A percentile compares a stretch with the other conserved stretches of the same genome.
Evolutionary conservation across 495 filamentous ascomycete genomes (phyloP).

Genomic region (Penicillium argentinense): DNA sequence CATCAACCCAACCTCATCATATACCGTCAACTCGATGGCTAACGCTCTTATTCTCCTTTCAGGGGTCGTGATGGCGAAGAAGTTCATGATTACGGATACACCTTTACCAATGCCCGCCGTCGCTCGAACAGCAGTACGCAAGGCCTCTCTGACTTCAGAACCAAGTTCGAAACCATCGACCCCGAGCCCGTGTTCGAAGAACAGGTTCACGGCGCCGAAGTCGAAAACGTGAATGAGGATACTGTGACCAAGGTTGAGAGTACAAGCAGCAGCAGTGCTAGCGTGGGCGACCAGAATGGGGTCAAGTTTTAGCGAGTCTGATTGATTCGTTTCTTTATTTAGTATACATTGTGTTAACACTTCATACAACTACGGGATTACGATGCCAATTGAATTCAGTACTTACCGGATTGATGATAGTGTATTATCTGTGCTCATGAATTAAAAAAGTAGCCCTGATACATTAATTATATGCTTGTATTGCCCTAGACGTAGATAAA

Average conservation of each 20-base stretch:
- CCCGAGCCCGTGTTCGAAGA: slow-evolving; percentile 89
- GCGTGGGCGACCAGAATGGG: slow-evolving; percentile 15
- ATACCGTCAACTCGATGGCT: not conserved
- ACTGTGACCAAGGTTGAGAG: slow-evolving; percentile 26
- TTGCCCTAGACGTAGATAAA: too few species aligned
- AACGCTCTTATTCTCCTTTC: not conserved
- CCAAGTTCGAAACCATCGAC: slow-evolving; percentile 86
- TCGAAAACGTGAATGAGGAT: slow-evolving; percentile 28
- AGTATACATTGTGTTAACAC: not conserved
- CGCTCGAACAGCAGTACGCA: slow-evolving; percentile 85
- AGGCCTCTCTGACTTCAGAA: slow-evolving; percentile 69
- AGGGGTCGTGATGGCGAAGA: slow-evolving; percentile 88
- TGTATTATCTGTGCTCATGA: too few species aligned
- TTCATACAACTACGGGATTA: too few species aligned
- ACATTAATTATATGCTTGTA: too few species aligned
- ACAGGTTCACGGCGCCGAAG: slow-evolving; percentile 60
- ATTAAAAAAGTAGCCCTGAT: too few species aligned
- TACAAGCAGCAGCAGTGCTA: slow-evolving; percentile 25
- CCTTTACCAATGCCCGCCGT: slow-evolving; percentile 80
- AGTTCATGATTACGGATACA: slow-evolving; percentile 75
- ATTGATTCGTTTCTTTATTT: not conserved
- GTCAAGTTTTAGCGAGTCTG: slow-evolving; percentile 5
- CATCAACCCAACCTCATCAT: not conserved
- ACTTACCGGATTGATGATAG: not conserved
- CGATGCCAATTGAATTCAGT: not conserved